Conservation (phyloP, 2,329 filamentous ascomycete species). For the Cephalotrichum gorgonifer region DNA sequence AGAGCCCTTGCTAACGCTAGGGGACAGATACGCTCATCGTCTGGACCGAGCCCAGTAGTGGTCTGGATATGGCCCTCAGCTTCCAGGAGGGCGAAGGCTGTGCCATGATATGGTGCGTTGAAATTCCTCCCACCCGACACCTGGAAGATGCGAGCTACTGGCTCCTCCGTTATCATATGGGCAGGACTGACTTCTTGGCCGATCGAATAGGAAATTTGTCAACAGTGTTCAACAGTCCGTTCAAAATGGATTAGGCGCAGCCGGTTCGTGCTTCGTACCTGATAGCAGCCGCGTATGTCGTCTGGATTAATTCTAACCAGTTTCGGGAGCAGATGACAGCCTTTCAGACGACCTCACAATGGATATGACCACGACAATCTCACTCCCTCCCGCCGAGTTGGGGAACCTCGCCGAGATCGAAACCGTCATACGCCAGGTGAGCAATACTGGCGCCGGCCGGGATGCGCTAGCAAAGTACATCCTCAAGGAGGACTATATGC, state of each 20-base stretch:
- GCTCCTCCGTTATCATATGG: neutral
- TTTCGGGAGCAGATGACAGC: constrained; percentile 54
- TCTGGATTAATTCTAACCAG: neutral
- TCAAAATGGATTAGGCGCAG: constrained; percentile 38
- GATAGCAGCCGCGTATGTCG: neutral
- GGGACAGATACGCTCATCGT: constrained; percentile 87
- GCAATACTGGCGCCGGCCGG: constrained; percentile 61
- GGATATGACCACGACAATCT: constrained; percentile 60
- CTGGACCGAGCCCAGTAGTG: constrained; percentile 80
- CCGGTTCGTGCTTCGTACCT: constrained; percentile 37
- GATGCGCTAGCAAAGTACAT: constrained; percentile 84
- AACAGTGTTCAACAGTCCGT: constrained; percentile 73
- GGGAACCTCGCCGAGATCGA: constrained; percentile 78
- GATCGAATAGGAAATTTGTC: constrained; percentile 68
- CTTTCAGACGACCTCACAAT: constrained; percentile 73
- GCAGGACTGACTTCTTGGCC: neutral
- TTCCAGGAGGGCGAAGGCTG: constrained; percentile 97
- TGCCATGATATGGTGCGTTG: constrained; percentile 70
- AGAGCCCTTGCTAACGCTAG: neutral
- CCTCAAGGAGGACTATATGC: constrained; percentile 75
- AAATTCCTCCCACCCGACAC: neutral
- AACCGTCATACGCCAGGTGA: constrained; percentile 69
- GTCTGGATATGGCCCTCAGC: constrained; percentile 92
- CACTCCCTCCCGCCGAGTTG: constrained; percentile 71
- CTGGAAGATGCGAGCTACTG: neutral